Evolutionary conservation across 345 rosid genomes (phyloP).

Genomic region (Bretschneidera sinensis): DNA sequence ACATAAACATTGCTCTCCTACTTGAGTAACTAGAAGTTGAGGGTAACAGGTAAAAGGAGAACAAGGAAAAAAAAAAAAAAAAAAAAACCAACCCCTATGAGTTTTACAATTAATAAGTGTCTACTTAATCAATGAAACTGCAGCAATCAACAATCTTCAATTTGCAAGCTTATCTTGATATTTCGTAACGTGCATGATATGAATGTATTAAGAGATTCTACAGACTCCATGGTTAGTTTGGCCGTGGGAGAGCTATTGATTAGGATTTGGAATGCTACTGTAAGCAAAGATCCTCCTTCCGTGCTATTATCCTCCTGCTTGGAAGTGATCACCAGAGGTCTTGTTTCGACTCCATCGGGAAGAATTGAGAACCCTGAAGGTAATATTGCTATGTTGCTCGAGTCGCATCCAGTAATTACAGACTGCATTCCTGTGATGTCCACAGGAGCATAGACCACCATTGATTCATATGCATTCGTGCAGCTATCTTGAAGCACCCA

Average conservation of each 20-base stretch:
- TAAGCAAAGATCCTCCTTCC: constrained; percentile 86
- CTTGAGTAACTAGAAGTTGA: too few relatives aligned
- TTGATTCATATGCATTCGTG: constrained; percentile 83
- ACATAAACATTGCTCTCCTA: too few relatives aligned
- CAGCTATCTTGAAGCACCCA: constrained; percentile 89
- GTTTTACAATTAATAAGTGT: constrained; percentile 24
- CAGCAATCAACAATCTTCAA: constrained; percentile 58
- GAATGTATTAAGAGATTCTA: constrained; percentile 71
- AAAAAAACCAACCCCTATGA: constrained; percentile 21
- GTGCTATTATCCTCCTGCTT: constrained; percentile 69
- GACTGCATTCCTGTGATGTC: constrained; percentile 75
- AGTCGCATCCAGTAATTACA: constrained; percentile 85
- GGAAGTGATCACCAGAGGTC: constrained; percentile 82
- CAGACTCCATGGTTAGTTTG: constrained; percentile 64
- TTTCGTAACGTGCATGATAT: constrained; percentile 72
- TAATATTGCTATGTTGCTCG: constrained; percentile 70
- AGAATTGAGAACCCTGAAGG: constrained; percentile 97
- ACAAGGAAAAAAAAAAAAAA: background rate
- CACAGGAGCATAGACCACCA: constrained; percentile 77
- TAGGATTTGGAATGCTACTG: constrained; percentile 75
- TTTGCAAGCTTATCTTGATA: constrained; percentile 75
- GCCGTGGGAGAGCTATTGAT: constrained; percentile 66
- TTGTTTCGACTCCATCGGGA: constrained; percentile 78
- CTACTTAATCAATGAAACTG: constrained; percentile 15
- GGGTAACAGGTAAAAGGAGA: too few relatives aligned